These are phyloP conservation scores for Solanum tarijense DNA, from an alignment of 257 asterid species.

Conservation along the genomic window DNA sequence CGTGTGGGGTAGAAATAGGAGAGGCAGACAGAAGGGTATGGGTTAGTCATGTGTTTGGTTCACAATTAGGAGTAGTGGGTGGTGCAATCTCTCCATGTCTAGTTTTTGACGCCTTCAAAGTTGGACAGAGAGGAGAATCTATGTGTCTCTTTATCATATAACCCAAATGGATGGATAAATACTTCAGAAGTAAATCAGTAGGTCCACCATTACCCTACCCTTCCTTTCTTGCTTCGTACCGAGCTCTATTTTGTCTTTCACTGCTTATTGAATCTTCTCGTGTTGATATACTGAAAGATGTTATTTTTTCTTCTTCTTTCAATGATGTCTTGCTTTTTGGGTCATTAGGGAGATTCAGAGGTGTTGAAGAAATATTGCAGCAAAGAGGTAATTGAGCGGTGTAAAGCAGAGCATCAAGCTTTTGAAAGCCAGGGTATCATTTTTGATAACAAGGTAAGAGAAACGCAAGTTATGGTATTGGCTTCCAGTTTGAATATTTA, in stretches of 20 bases:
- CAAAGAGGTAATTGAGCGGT: constrained; percentile 72
- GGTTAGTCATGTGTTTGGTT: neutral
- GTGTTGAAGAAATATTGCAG: constrained; percentile 68
- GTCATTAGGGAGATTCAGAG: constrained; percentile 54
- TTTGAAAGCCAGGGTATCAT: constrained; percentile 62
- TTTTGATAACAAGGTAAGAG: constrained; percentile 76
- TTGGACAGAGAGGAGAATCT: neutral
- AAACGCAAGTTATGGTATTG: neutral
- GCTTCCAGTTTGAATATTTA: neutral
- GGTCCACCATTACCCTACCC: neutral
- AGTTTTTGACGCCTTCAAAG: neutral
- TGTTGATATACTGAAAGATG: neutral
- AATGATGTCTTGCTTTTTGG: neutral
- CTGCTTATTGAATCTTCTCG: neutral
- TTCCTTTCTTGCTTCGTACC: neutral
- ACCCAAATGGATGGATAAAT: neutral
- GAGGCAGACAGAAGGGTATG: neutral
- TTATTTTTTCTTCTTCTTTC: neutral
- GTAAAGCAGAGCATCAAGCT: constrained; percentile 80
- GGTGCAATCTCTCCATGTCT: neutral
- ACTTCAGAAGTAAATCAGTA: neutral
- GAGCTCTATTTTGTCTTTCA: neutral
- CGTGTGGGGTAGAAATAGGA: neutral
- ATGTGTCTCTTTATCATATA: neutral
- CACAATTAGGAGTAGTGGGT: neutral